Percentiles rank a stretch among this genome's conserved stretches.
Conservation (phyloP, 768 basidiomycete species). For the Coprinopsis strossmayeri region DNA sequence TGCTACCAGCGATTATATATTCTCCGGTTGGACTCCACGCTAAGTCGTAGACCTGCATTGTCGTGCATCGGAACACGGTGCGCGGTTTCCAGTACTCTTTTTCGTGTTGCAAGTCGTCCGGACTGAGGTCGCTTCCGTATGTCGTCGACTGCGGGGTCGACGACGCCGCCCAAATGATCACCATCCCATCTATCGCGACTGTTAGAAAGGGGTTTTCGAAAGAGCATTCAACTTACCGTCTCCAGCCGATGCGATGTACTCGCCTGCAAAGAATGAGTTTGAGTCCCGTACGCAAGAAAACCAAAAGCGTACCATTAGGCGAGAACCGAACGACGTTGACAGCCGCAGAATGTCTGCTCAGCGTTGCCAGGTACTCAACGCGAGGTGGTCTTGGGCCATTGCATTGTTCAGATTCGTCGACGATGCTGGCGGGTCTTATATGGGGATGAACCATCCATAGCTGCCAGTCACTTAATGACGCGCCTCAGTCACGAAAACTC, state of each 20-base stretch:
- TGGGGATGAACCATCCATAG: conserved; percentile 95
- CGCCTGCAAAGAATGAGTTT: conserved; percentile 42
- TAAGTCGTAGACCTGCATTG: conserved; percentile 95
- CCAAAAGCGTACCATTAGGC: conserved; percentile 64
- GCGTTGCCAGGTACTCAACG: conserved; percentile 93
- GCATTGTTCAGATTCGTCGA: conserved; percentile 22
- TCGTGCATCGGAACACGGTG: conserved; percentile 81
- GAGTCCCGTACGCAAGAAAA: not conserved
- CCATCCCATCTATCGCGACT: conserved; percentile 75
- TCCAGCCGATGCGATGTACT: conserved; percentile 91
- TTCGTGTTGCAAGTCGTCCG: conserved; percentile 80
- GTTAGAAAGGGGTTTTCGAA: conserved; percentile 9
- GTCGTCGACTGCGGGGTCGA: conserved; percentile 60
- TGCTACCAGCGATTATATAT: conserved; percentile 92
- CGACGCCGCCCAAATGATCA: conserved; percentile 91
- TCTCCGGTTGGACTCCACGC: conserved; percentile 97
- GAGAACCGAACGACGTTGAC: conserved; percentile 97
- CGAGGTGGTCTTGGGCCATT: conserved; percentile 52
- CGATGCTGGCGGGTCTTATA: conserved; percentile 60
- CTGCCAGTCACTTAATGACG: conserved; percentile 29
- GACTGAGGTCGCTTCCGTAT: conserved; percentile 77
- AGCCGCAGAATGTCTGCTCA: conserved; percentile 86
- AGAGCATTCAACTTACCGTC: conserved; percentile 61
- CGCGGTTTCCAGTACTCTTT: conserved; percentile 95
- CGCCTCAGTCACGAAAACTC: not conserved